phyloP scores from a whole-genome alignment of 768 basidiomycete genomes.

The Boletus subcaerulescens region DNA sequence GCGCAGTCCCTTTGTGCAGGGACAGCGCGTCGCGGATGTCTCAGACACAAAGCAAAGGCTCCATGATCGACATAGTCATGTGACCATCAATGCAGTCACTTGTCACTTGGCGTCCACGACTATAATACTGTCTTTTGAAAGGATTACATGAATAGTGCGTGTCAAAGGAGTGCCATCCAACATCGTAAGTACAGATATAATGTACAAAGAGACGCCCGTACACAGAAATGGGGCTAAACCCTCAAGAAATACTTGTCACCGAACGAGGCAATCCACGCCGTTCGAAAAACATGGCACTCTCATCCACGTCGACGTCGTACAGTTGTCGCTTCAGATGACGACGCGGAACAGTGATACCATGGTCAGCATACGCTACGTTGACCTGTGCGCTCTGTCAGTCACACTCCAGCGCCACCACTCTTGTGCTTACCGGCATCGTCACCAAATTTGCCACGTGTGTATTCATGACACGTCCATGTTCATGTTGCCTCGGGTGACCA shows the following conservation, averaged over 20 bases:
- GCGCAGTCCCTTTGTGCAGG: not conserved
- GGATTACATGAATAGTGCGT: not conserved
- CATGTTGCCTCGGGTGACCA: not conserved
- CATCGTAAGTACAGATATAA: not conserved
- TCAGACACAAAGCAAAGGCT: constrained; percentile 17
- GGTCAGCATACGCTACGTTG: not conserved
- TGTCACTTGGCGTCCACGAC: too few species aligned
- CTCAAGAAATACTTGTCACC: not conserved
- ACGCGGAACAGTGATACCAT: constrained; percentile 5
- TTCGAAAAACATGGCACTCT: not conserved
- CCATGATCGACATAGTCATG: too few species aligned
- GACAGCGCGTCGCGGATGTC: constrained; percentile 2
- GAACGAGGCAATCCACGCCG: not conserved
- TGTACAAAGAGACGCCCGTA: not conserved
- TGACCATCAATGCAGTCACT: too few species aligned
- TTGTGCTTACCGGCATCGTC: constrained; percentile 11
- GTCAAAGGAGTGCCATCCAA: constrained; percentile 4
- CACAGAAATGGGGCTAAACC: not conserved
- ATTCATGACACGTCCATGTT: not conserved
- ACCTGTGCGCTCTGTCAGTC: not conserved
- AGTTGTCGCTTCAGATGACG: constrained; percentile 18
- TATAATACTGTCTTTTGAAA: not conserved
- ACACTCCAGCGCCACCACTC: not conserved
- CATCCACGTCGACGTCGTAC: constrained; percentile 7
- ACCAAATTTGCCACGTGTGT: not conserved